phyloP scores from a whole-genome alignment of 2,329 filamentous ascomycete species.

The Phialophora expanda region DNA sequence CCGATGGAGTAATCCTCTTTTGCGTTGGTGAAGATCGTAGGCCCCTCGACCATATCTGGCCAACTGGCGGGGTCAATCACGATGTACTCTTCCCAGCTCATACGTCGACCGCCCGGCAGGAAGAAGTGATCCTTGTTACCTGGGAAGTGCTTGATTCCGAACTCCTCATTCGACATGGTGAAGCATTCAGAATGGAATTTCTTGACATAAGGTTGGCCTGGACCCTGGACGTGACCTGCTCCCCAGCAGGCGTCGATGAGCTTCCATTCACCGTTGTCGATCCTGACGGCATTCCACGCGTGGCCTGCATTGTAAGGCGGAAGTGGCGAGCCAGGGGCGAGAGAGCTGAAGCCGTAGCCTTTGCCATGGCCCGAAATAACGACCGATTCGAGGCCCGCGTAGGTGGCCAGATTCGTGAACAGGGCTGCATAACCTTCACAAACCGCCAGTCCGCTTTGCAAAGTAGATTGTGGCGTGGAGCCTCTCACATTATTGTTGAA shows the following conservation, averaged over 20 bases:
- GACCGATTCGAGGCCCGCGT: conserved; percentile 78
- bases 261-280: conserved; percentile 89
- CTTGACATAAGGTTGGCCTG: conserved; percentile 66
- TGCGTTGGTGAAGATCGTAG: conserved; percentile 55
- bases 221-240: conserved; percentile 69
- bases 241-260: conserved; percentile 93
- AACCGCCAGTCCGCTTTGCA: conserved; percentile 79
- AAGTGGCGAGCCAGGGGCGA: conserved; percentile 67
- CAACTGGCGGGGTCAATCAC: conserved; percentile 60
- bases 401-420: conserved; percentile 76
- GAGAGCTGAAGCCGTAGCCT: conserved; percentile 72
- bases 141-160: conserved; percentile 82
- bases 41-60: conserved; percentile 50
- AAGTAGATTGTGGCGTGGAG: conserved; percentile 72
- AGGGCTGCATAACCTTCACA: conserved; percentile 89
- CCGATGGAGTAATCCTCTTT: conserved; percentile 59
- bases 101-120: conserved; percentile 69
- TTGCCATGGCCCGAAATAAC: conserved; percentile 83
- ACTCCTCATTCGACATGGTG: conserved; percentile 73
- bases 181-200: conserved; percentile 69
- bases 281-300: conserved; percentile 91
- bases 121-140: conserved; percentile 71
- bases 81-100: conserved; percentile 83
- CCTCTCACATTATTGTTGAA: conserved; percentile 72
- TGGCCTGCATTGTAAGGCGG: conserved; percentile 72